Conservation (phyloP, 768 basidiomycete genomes). For the Tephrocybe sp. region DNA sequence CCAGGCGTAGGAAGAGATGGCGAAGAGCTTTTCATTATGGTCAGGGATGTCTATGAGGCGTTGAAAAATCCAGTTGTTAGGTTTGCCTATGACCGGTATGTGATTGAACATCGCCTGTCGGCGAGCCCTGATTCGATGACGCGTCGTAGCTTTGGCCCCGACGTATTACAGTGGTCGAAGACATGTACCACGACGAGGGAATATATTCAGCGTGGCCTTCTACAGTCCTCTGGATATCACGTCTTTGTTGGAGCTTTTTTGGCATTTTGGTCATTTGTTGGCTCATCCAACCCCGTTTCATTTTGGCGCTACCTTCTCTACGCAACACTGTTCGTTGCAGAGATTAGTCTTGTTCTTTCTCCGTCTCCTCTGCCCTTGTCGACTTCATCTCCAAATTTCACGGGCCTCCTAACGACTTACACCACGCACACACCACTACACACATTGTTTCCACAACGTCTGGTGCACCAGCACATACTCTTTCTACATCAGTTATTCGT, state of each 20-base stretch:
- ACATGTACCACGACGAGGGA: constrained; percentile 66
- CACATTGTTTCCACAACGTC: constrained; percentile 59
- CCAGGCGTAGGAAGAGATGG: constrained; percentile 55
- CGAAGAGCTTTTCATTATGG: constrained; percentile 65
- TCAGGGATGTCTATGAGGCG: constrained; percentile 76
- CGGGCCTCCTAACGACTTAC: constrained; percentile 24
- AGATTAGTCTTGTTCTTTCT: constrained; percentile 65
- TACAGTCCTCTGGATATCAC: constrained; percentile 66
- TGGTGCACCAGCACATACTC: constrained; percentile 74
- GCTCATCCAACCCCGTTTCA: constrained; percentile 54
- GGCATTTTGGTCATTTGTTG: constrained; percentile 62
- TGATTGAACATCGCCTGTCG: neutral
- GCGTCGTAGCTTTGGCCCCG: constrained; percentile 70
- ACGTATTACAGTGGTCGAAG: constrained; percentile 64
- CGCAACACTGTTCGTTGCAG: constrained; percentile 55
- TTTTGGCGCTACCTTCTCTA: constrained; percentile 85
- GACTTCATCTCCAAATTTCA: constrained; percentile 12
- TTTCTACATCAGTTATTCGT: constrained; percentile 79
- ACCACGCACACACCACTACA: constrained; percentile 22
- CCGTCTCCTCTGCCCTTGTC: constrained; percentile 43
- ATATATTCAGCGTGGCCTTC: constrained; percentile 65
- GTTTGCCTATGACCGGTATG: constrained; percentile 84
- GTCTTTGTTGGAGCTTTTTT: constrained; percentile 57
- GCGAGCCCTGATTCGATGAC: neutral
- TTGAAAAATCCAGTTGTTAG: constrained; percentile 74